These are phyloP conservation scores for Coemansia sp. DNA, from an alignment of 192 early-diverging fungal species.

Conservation along the genomic window DNA sequence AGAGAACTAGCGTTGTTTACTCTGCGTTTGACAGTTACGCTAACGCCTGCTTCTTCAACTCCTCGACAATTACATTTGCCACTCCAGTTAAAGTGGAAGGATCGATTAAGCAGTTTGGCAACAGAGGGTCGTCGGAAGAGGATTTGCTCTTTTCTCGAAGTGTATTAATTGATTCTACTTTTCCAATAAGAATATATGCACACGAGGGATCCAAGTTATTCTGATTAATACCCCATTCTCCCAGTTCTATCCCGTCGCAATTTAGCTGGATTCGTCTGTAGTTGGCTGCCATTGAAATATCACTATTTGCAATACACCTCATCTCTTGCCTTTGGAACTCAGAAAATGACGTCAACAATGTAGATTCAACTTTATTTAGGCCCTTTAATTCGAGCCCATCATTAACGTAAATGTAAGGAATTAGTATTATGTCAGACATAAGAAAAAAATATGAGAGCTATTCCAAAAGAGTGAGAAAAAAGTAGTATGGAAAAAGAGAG, in stretches of 20 bases:
- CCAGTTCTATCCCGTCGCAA: neutral
- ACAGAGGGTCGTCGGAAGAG: neutral
- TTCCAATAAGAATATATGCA: neutral
- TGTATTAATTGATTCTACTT: neutral
- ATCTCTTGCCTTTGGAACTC: neutral
- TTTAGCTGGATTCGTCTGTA: neutral
- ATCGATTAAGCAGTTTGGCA: no score
- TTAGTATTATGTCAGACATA: neutral
- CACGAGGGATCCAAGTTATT: neutral
- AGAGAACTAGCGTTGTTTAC: no score
- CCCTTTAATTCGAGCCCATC: neutral
- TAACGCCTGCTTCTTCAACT: neutral
- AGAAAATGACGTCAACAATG: neutral
- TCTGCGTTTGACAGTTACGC: no score
- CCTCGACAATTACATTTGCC: neutral
- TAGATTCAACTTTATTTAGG: neutral
- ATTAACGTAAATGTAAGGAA: neutral
- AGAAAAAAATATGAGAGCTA: neutral
- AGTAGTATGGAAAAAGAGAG: no score
- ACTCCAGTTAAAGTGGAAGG: neutral
- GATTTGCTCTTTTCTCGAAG: neutral
- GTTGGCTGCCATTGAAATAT: neutral
- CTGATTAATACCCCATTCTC: neutral
- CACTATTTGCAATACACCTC: neutral
- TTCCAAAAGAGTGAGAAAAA: no score